Percentiles rank a stretch among this genome's conserved stretches.
phyloP scores from a whole-genome alignment of 345 rosid species.

The Bretschneidera sinensis region DNA sequence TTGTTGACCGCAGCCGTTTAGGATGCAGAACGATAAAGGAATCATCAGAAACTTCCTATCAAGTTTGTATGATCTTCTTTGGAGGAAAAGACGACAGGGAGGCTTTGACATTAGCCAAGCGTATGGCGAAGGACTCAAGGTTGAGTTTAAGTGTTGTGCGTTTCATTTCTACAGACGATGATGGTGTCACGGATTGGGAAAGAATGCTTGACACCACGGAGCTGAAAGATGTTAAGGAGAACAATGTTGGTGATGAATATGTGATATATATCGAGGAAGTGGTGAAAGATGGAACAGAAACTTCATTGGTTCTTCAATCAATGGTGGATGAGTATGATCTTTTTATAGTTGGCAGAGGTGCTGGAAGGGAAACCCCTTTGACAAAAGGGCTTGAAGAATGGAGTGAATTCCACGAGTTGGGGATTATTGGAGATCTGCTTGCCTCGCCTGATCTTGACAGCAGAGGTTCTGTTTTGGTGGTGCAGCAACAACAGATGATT shows the following conservation, averaged over 20 bases:
- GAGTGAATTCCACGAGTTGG: slow-evolving; percentile 30
- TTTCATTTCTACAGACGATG: slow-evolving; percentile 8
- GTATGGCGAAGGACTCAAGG: slow-evolving; percentile 30
- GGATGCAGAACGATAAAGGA: slow-evolving; percentile 9
- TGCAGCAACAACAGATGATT: slow-evolving; percentile 29
- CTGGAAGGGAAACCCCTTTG: slow-evolving; percentile 17
- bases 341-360: slow-evolving; percentile 30
- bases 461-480: slow-evolving; percentile 24
- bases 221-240: slow-evolving; percentile 23
- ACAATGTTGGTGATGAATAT: slow-evolving; percentile 1
- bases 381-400: slow-evolving; percentile 28
- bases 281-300: slow-evolving; percentile 27
- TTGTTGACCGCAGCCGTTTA: slow-evolving; percentile 23
- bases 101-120: slow-evolving; percentile 38
- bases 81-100: slow-evolving; percentile 65
- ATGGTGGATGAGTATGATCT: slow-evolving; percentile 28
- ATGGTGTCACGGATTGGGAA: slow-evolving; percentile 29
- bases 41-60: not conserved
- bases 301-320: slow-evolving; percentile 14
- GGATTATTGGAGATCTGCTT: slow-evolving; percentile 26
- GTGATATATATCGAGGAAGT: slow-evolving; percentile 16
- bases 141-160: slow-evolving; percentile 29
- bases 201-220: slow-evolving; percentile 24
- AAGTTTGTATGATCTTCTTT: slow-evolving; percentile 31
- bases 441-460: slow-evolving; percentile 22